phyloP scores from a whole-genome alignment of 2,329 filamentous ascomycete species.

The Venturia pyrina region DNA sequence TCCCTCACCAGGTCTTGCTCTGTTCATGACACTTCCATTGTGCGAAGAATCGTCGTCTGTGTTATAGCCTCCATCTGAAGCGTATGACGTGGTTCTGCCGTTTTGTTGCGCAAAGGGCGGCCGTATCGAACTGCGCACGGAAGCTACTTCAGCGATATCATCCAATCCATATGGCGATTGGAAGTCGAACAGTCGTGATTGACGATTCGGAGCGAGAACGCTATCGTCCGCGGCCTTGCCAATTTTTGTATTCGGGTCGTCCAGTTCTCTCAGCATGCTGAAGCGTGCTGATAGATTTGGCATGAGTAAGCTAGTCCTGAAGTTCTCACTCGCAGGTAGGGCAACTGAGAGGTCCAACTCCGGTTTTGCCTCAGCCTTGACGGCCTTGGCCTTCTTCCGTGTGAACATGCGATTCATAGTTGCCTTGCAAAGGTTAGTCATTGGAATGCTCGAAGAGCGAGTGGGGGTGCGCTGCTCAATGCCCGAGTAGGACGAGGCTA shows the following conservation, averaged over 20 bases:
- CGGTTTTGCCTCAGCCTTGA: conserved; percentile 43
- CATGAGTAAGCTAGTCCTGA: conserved; percentile 93
- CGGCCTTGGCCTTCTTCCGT: conserved; percentile 54
- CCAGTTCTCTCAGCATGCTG: conserved; percentile 92
- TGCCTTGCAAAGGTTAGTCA: conserved; percentile 17
- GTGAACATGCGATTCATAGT: conserved; percentile 69
- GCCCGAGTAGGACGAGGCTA: neutral
- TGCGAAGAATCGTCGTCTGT: conserved; percentile 58
- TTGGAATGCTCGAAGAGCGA: conserved; percentile 5
- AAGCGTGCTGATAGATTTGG: conserved; percentile 89
- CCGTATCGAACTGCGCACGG: conserved; percentile 49
- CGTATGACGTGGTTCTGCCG: conserved; percentile 54
- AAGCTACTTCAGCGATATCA: conserved; percentile 88
- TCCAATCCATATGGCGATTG: conserved; percentile 43
- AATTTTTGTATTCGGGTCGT: conserved; percentile 78
- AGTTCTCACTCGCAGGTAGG: conserved; percentile 76
- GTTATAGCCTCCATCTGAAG: conserved; percentile 48
- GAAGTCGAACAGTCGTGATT: conserved; percentile 67
- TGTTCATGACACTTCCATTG: conserved; percentile 67
- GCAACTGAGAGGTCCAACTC: conserved; percentile 64
- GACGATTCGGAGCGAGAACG: conserved; percentile 71
- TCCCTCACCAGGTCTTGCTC: conserved; percentile 73
- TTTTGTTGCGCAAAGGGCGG: conserved; percentile 25
- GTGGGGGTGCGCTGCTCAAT: neutral
- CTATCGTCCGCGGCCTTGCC: conserved; percentile 95